phyloP scores from a whole-genome alignment of 2,329 filamentous ascomycete species.

The Atkinsonella texensis region DNA sequence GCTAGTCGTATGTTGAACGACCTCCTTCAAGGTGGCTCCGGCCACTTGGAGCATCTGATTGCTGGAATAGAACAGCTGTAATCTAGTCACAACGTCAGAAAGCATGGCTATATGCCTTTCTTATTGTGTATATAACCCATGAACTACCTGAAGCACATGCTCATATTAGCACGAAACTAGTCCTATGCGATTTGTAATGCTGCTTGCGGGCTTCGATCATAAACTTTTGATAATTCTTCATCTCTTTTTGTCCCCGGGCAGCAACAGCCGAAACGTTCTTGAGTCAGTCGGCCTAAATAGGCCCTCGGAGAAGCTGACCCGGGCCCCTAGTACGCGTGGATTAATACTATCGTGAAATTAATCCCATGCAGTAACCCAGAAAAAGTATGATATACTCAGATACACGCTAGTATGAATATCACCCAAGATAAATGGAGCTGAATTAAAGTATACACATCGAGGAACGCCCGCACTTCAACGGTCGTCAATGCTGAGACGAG shows the following conservation, averaged over 20 bases:
- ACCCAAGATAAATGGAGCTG: neutral
- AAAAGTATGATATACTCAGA: constrained; percentile 2
- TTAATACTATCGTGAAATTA: constrained; percentile 1
- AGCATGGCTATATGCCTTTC: neutral
- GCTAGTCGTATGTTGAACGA: constrained; percentile 30
- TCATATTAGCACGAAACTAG: neutral
- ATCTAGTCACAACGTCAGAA: constrained; percentile 1
- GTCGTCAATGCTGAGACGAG: neutral
- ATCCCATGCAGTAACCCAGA: constrained; percentile 8
- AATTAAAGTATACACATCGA: neutral
- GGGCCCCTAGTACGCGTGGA: neutral
- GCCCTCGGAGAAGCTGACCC: neutral
- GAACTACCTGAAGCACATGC: neutral
- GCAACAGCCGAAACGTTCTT: neutral
- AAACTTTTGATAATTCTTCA: neutral
- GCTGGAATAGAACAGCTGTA: constrained; percentile 49
- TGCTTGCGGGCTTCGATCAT: neutral
- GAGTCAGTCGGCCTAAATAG: neutral
- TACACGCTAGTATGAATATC: constrained; percentile 3
- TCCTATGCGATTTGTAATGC: neutral
- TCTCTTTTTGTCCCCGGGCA: neutral
- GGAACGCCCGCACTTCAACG: constrained; percentile 1
- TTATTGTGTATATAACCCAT: neutral
- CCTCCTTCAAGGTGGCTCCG: constrained; percentile 24
- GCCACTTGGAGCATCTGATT: constrained; percentile 40